These are phyloP conservation scores for Globisporangium nagaii DNA, from an alignment of 352 stramenopile genomes.

Conservation along the genomic window DNA sequence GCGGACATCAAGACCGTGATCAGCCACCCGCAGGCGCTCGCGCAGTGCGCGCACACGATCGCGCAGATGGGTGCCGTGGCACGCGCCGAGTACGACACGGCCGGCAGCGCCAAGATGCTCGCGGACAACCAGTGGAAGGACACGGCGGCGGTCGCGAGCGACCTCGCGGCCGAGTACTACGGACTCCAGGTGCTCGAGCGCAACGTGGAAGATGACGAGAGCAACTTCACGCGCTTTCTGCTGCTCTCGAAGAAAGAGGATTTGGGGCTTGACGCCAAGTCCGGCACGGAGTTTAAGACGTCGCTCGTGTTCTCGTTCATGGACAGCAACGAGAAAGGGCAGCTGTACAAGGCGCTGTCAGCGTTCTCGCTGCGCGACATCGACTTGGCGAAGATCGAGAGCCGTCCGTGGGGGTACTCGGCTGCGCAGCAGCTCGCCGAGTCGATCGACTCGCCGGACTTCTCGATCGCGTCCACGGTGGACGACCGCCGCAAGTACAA, in stretches of 20 bases:
- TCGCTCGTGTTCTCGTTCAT: conserved; percentile 74
- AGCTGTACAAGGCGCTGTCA: conserved; percentile 56
- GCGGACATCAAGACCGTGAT: conserved; percentile 94
- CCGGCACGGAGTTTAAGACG: conserved; percentile 52
- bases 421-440: conserved; percentile 50
- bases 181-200: conserved; percentile 86
- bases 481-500: conserved; percentile 58
- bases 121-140: conserved; percentile 79
- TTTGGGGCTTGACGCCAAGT: conserved; percentile 21
- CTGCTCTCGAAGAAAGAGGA: conserved; percentile 69
- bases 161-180: conserved; percentile 94
- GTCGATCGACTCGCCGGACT: conserved; percentile 20
- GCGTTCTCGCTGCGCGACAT: conserved; percentile 62
- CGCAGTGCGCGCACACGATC: conserved; percentile 96
- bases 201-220: conserved; percentile 85
- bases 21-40: conserved; percentile 94
- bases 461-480: conserved; percentile 15
- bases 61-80: conserved; percentile 71
- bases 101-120: conserved; percentile 96
- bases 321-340: conserved; percentile 46
- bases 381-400: conserved; percentile 74
- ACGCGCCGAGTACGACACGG: conserved; percentile 94
- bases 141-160: conserved; percentile 92
- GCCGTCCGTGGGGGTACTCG: conserved; percentile 51
- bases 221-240: conserved; percentile 95